Evolutionary conservation across 352 stramenopile species (phyloP).

Genomic region (Globisporangium apiculatum): DNA sequence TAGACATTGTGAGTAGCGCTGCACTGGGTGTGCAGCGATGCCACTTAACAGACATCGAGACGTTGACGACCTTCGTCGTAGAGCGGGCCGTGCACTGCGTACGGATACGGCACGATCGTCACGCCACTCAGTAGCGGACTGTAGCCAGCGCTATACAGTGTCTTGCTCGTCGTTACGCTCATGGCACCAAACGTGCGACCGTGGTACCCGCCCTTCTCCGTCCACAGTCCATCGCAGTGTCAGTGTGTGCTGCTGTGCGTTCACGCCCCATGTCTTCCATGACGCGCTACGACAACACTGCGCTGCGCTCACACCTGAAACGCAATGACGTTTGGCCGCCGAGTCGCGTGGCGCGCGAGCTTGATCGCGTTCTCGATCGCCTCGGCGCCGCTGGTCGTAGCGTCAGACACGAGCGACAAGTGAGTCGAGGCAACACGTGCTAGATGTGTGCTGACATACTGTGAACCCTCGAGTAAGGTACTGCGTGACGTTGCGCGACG

Average conservation of each 20-base stretch:
- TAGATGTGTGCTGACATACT: too few relatives aligned
- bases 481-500: background rate
- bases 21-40: background rate
- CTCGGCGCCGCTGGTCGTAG: constrained; percentile 70
- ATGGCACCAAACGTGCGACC: constrained; percentile 89
- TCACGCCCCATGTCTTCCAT: background rate
- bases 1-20: background rate
- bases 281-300: background rate
- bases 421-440: background rate
- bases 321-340: constrained; percentile 87
- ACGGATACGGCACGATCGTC: constrained; percentile 85
- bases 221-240: background rate
- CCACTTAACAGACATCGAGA: background rate
- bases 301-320: constrained; percentile 43
- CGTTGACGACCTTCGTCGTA: constrained; percentile 1
- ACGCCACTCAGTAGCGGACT: constrained; percentile 80
- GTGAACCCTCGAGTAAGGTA: too few relatives aligned
- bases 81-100: constrained; percentile 28
- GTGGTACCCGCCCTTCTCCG: constrained; percentile 77
- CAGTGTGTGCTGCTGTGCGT: too few relatives aligned
- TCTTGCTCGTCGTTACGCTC: constrained; percentile 90
- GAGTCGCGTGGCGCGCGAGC: constrained; percentile 83
- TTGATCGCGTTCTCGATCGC: constrained; percentile 91
- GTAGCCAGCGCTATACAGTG: constrained; percentile 83
- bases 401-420: background rate